Evolutionary conservation across 2,329 filamentous ascomycete genomes (phyloP).

Genomic region (Aureobasidium melanogenum): DNA sequence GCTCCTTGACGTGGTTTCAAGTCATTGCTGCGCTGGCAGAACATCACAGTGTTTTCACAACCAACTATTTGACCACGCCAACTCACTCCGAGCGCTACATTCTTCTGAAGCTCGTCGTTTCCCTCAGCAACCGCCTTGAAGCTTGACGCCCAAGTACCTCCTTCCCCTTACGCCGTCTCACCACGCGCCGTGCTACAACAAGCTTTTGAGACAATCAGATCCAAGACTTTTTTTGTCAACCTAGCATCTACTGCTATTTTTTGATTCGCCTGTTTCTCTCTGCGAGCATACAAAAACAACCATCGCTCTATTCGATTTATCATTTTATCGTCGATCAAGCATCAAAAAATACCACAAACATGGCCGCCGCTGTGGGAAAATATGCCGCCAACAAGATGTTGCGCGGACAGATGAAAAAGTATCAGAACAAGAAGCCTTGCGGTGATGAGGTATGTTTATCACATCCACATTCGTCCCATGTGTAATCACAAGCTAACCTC

Average conservation of each 20-base stretch:
- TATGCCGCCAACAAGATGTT: conserved; percentile 43
- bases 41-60: neutral
- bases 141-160: neutral
- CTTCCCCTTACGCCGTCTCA: conserved; percentile 1
- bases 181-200: neutral
- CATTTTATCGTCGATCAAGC: neutral
- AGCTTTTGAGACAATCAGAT: neutral
- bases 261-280: neutral
- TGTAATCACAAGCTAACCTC: conserved; percentile 6
- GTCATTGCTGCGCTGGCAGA: neutral
- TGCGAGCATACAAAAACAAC: neutral
- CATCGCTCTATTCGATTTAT: neutral
- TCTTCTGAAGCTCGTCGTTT: conserved; percentile 2
- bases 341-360: conserved; percentile 19
- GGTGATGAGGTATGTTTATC: conserved; percentile 32
- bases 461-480: too few species aligned
- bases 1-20: neutral
- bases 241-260: neutral
- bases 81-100: neutral
- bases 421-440: conserved; percentile 34
- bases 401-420: conserved; percentile 38
- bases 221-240: neutral
- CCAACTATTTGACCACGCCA: neutral
- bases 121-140: conserved; percentile 5
- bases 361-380: conserved; percentile 39